Percentiles rank a stretch among this genome's conserved stretches.
These are phyloP conservation scores for Remersonia thermophila DNA, from an alignment of 2,329 filamentous ascomycete genomes.

Conservation along the genomic window DNA sequence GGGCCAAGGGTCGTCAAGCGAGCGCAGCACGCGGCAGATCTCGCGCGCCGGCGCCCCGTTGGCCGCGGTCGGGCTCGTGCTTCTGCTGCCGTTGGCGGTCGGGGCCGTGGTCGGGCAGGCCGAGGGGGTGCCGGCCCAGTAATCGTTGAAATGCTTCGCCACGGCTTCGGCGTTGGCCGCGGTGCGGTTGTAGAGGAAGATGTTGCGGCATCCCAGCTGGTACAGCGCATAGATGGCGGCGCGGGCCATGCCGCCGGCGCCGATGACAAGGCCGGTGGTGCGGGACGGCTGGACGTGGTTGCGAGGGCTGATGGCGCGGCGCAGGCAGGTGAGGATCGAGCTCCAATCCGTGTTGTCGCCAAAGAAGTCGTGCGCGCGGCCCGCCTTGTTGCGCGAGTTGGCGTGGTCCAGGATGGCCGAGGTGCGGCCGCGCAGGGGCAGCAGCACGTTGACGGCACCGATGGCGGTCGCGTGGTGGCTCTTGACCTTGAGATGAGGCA, in stretches of 20 bases:
- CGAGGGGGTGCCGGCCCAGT: conserved; percentile 27
- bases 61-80: conserved; percentile 9
- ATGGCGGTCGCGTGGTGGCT: conserved; percentile 59
- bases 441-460: conserved; percentile 58
- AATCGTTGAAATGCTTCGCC: conserved; percentile 55
- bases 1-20: conserved; percentile 52
- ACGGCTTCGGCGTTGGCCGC: conserved; percentile 46
- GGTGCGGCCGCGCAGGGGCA: conserved; percentile 48
- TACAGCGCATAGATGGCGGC: conserved; percentile 63
- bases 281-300: conserved; percentile 43
- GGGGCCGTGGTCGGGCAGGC: conserved; percentile 6
- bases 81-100: background rate
- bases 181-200: conserved; percentile 61
- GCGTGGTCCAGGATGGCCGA: conserved; percentile 40
- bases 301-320: conserved; percentile 56
- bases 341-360: conserved; percentile 37
- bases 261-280: conserved; percentile 45
- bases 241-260: conserved; percentile 59
- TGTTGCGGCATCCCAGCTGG: conserved; percentile 58
- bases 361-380: conserved; percentile 50
- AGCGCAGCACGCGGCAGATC: conserved; percentile 43
- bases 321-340: conserved; percentile 42
- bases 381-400: conserved; percentile 47
- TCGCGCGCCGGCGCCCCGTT: conserved; percentile 9
- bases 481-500: conserved; percentile 50